Evolutionary conservation across 1,284 basidiomycete genomes (phyloP).

Genomic region (Ceratobasidium sp.): DNA sequence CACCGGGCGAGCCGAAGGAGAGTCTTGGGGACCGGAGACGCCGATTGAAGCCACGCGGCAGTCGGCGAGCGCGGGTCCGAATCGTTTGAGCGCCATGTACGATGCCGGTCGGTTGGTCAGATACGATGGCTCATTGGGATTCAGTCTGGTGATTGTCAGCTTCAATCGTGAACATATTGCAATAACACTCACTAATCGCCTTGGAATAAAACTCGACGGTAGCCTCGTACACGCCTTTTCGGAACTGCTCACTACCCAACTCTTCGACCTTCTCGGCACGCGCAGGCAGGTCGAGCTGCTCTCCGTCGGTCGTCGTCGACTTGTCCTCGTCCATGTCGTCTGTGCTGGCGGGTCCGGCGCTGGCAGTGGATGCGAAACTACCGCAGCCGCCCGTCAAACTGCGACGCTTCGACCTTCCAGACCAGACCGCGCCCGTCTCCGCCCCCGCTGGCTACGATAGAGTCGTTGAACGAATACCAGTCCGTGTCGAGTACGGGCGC

Average conservation of each 20-base stretch:
- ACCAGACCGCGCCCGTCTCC: slow-evolving; percentile 95
- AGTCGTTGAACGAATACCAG: slow-evolving; percentile 96
- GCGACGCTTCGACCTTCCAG: slow-evolving; percentile 81
- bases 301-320: not conserved
- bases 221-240: slow-evolving; percentile 72
- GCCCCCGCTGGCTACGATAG: slow-evolving; percentile 87
- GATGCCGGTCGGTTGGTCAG: slow-evolving; percentile 89
- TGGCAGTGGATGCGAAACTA: not conserved
- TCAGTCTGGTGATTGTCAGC: slow-evolving; percentile 62
- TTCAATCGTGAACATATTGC: not conserved
- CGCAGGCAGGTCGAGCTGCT: slow-evolving; percentile 44
- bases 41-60: slow-evolving; percentile 77
- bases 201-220: slow-evolving; percentile 83
- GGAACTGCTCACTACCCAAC: slow-evolving; percentile 80
- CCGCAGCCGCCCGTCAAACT: slow-evolving; percentile 69
- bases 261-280: slow-evolving; percentile 77
- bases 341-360: slow-evolving; percentile 10
- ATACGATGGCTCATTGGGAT: slow-evolving; percentile 78
- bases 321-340: slow-evolving; percentile 40
- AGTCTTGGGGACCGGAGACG: slow-evolving; percentile 69
- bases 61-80: slow-evolving; percentile 79
- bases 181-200: slow-evolving; percentile 73
- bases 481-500: slow-evolving; percentile 94
- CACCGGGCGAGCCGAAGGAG: slow-evolving; percentile 83
- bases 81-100: slow-evolving; percentile 84